A percentile compares a stretch with the other conserved stretches of the same genome.
phyloP scores from a whole-genome alignment of 2,329 filamentous ascomycete species.

The Monilinia aucupariae region DNA sequence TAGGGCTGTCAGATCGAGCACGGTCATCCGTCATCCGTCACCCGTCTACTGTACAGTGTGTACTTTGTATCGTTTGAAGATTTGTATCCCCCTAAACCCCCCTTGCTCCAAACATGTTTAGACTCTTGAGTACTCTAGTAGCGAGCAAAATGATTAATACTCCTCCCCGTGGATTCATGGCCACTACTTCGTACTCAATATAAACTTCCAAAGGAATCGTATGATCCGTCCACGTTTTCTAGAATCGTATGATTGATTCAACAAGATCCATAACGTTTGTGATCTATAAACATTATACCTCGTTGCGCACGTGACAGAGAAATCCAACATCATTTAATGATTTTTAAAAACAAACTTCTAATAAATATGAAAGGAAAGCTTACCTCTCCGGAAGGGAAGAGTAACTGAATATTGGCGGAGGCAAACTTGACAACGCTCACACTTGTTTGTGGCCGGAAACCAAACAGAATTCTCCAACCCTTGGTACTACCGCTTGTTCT shows the following conservation, averaged over 20 bases:
- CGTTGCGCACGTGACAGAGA: background rate
- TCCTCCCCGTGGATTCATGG: slow-evolving; percentile 16
- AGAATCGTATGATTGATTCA: background rate
- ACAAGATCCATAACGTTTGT: background rate
- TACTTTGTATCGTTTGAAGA: slow-evolving; percentile 1
- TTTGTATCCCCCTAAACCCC: background rate
- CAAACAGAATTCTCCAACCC: background rate
- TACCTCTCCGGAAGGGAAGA: background rate
- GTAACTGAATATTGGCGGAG: background rate
- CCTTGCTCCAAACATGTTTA: background rate
- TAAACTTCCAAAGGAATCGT: slow-evolving; percentile 2
- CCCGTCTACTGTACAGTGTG: no score
- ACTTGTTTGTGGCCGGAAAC: background rate
- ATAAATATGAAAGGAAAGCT: background rate
- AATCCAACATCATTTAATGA: background rate
- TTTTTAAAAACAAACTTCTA: background rate
- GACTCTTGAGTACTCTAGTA: background rate
- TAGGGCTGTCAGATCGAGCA: background rate
- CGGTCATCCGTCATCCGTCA: no score
- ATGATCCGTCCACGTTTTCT: no score
- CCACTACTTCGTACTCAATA: slow-evolving; percentile 14
- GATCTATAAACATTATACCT: background rate
- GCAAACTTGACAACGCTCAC: background rate
- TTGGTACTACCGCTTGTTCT: background rate
- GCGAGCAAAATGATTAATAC: slow-evolving; percentile 19